phyloP scores from a whole-genome alignment of 2,329 filamentous ascomycete genomes.

The Stachybotrys chlorohalonatus region DNA sequence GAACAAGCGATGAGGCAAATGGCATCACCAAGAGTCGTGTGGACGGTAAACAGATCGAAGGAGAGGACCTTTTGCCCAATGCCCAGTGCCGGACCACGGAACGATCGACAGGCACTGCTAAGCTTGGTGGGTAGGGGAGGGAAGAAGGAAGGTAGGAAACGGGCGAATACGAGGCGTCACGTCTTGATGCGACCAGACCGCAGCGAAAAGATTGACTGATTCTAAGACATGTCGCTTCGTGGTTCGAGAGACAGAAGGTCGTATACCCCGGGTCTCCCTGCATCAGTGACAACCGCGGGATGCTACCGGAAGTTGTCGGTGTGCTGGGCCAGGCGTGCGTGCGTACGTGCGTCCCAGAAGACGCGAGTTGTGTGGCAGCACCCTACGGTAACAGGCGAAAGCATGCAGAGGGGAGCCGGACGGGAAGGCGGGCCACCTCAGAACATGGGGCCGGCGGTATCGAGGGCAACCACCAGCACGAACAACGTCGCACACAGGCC shows the following conservation, averaged over 20 bases:
- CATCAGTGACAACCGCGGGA: not conserved
- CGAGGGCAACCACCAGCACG: not conserved
- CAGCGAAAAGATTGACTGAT: not conserved
- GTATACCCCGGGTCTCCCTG: not conserved
- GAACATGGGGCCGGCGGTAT: too few relatives aligned
- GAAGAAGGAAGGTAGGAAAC: not conserved
- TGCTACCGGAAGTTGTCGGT: not conserved
- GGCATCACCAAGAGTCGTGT: not conserved
- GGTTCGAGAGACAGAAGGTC: not conserved
- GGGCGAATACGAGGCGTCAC: not conserved
- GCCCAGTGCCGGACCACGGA: not conserved
- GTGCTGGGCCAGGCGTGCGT: not conserved
- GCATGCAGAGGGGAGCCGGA: not conserved
- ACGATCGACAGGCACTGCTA: conserved; percentile 4
- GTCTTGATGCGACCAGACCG: conserved; percentile 1
- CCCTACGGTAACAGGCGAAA: not conserved
- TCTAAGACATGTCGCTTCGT: not conserved
- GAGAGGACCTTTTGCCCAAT: not conserved
- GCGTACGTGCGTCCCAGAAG: not conserved
- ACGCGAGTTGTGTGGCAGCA: not conserved
- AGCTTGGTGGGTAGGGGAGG: not conserved
- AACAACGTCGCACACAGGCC: not conserved
- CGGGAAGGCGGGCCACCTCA: too few relatives aligned
- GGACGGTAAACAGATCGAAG: conserved; percentile 3
- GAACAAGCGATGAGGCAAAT: not conserved